Base-by-base conservation (phyloP, 805 yeast genomes). In the Metschnikowia similis region DNA sequence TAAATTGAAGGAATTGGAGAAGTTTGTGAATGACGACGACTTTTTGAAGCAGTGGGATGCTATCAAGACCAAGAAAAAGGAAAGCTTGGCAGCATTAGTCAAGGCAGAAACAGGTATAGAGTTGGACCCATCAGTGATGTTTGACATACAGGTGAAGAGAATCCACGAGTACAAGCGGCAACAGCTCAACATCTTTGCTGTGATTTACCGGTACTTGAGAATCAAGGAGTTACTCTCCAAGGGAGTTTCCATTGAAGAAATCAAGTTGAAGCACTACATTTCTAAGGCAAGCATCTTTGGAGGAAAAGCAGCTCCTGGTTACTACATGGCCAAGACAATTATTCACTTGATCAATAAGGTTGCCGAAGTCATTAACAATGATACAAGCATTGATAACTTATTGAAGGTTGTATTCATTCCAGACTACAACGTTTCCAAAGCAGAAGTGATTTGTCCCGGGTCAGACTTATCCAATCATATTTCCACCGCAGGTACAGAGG, bases 291-390 rank as follows among this genome's bases (percentile, higher is more conserved):
- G 83, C 39, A 80, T 90, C 53, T 83, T 91, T 67, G 97, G 97
- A 57, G 97, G 97, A 65, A 90, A 91, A 71, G 87, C 95, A 52
- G 97, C 97, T 9, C 97, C 97, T n/a, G 97, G 97, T 56, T 90
- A 90, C 68, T 90, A 88, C 72, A 88, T 90, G 83, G 97, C 97
- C 52, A 90, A 90, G 71, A 80, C 87, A 51, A 87, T 90, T 62
- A 91, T 90, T 65, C 89, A 89, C 68, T 77, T 90, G 67, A 80
- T 90, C 63, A 90, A 87, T 66, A 70, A 87, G 48, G 97, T 89
- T 35, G 84, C 87, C 31, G 83, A 81, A 6, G 92, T 89, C 45
- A 82, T 90, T 55, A 90, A 90, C 70, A 77, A 77, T 52, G 97
- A 90, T 65, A 69, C 77, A 1, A 91, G 85, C 29, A 77, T 89